Conservation (phyloP, 1,139 yeast genomes). For the Magnusiomyces paraingens region DNA sequence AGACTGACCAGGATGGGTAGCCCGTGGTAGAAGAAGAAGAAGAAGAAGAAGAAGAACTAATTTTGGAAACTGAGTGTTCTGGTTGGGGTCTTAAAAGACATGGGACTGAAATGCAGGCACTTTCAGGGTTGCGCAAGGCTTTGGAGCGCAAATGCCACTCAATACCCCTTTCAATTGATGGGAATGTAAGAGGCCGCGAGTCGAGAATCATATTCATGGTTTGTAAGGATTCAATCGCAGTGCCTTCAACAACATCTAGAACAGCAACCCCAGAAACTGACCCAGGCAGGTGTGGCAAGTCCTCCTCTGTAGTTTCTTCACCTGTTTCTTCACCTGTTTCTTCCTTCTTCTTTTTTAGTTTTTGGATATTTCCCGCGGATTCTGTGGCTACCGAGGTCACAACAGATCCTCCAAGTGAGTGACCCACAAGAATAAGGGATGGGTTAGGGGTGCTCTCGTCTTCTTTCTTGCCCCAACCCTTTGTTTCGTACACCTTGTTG, state of each 20-base stretch:
- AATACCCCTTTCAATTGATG: conserved; percentile 52
- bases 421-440: conserved; percentile 64
- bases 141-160: conserved; percentile 66
- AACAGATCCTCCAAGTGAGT: conserved; percentile 88
- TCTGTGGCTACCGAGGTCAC: conserved; percentile 43
- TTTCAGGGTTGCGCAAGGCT: conserved; percentile 46
- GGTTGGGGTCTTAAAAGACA: conserved; percentile 38
- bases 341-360: too few relatives aligned
- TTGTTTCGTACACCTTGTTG: conserved; percentile 31
- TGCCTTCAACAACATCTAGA: conserved; percentile 91
- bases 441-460: conserved; percentile 17
- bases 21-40: not conserved
- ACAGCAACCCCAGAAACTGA: conserved; percentile 54
- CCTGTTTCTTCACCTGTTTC: too few relatives aligned
- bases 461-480: conserved; percentile 20
- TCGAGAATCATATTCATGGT: conserved; percentile 61
- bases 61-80: not conserved
- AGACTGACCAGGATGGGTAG: conserved; percentile 10
- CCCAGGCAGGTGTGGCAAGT: conserved; percentile 2
- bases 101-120: conserved; percentile 78
- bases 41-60: not conserved
- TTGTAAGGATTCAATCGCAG: conserved; percentile 64
- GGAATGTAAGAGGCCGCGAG: conserved; percentile 56
- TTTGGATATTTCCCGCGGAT: conserved; percentile 1
- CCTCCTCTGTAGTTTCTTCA: not conserved